phyloP scores from a whole-genome alignment of 768 basidiomycete genomes.

The Boletus tylopilopsis region DNA sequence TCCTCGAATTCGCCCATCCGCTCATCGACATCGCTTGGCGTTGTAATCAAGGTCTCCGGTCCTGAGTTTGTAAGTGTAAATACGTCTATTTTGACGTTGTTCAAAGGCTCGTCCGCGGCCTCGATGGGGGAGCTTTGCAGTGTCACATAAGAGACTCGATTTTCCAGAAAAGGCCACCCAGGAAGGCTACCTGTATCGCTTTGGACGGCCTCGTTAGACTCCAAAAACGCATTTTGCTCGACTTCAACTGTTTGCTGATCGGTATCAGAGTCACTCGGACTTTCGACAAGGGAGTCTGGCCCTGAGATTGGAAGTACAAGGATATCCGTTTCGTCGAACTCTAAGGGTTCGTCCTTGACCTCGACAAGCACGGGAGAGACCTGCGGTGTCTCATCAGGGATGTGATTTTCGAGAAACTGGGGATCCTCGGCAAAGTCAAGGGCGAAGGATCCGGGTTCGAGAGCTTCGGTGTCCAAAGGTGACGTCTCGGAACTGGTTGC shows the following conservation, averaged over 20 bases:
- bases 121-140: neutral
- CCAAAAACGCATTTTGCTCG: neutral
- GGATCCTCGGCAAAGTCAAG: neutral
- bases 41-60: neutral
- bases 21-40: neutral
- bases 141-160: neutral
- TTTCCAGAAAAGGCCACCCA: no score
- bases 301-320: neutral
- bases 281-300: neutral
- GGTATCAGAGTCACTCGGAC: neutral
- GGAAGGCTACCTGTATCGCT: neutral
- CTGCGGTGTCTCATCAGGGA: neutral
- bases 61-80: neutral
- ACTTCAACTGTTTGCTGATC: neutral
- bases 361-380: neutral
- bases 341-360: neutral
- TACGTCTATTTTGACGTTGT: neutral
- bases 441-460: neutral
- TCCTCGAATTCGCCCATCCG: neutral
- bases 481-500: neutral
- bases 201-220: neutral
- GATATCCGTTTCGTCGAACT: neutral
- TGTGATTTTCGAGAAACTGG: neutral
- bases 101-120: neutral
- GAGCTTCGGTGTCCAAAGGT: neutral